Evolutionary conservation across 192 early-diverging fungal genomes (phyloP), one percentile per base, ranked within the genome.

Genomic region (Lunasporangiospora selenospora): DNA sequence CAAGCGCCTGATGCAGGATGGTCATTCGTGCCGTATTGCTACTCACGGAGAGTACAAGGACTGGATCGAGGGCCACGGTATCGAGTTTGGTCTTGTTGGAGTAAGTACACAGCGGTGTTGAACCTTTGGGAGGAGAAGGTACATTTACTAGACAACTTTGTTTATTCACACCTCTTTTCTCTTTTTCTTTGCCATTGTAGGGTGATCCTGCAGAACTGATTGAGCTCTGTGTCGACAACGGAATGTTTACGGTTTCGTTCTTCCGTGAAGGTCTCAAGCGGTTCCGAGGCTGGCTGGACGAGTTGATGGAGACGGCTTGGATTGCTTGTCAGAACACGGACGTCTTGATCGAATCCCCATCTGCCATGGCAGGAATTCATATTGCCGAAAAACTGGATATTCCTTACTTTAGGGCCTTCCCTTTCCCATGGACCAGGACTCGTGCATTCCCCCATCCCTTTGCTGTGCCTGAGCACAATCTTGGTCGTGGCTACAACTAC

Each of bases 391-490:
- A 67, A 49, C 40, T 63, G 65, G 81, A 69, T 23, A 80, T 91
- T 30, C 86, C 89, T 33, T 88, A 85, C 53, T 88, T 88, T 66
- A 47, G 80, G 19, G 81, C 87, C 18, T 88, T 91, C 60, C 81
- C 89, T 8, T 89, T 92, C 85, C 89, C 89, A 4, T 90, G 88
- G 90, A 89, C 85, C n/a, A 70, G 86, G 10, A 92, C 90, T n/a
- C 61, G 81, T 24, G 71, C 79, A 9, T 92, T 87, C 58, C 89
- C 90, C 31, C 90, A 92, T 56, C 89, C 90, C 3, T 83, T 90
- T 39, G 86, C 83, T 3, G 81, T 85, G 0, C 80, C 82, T 6
- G 79, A 85, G 29, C 62, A 63, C n/a, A 67, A 76, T 24, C 53
- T 81, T 8, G 81, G 81, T 21, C 55, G 67, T 5, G 48, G 63